Conservation (phyloP, 129 eudicot genomes). For the Glebionis coronaria region DNA sequence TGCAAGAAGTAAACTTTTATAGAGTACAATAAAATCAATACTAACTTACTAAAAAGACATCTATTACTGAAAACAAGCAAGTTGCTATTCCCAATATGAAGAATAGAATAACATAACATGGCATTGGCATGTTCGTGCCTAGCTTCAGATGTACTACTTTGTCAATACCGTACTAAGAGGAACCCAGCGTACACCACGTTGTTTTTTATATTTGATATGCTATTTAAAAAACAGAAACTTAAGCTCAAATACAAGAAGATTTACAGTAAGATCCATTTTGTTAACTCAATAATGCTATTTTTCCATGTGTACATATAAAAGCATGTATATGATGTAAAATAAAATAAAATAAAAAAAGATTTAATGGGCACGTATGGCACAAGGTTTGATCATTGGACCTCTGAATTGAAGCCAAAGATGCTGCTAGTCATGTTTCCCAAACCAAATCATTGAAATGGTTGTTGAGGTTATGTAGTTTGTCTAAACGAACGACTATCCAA, state of each 20-base stretch:
- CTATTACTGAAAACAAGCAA: neutral
- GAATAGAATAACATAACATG: constrained; percentile 22
- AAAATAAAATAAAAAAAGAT: too few species aligned
- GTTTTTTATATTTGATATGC: constrained; percentile 7
- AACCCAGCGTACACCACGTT: constrained; percentile 4
- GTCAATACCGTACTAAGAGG: constrained; percentile 9
- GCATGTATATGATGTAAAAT: too few species aligned
- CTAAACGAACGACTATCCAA: too few species aligned
- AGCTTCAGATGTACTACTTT: constrained; percentile 2
- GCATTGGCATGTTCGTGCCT: constrained; percentile 12
- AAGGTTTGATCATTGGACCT: too few species aligned
- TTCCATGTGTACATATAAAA: neutral
- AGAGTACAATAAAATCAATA: too few species aligned
- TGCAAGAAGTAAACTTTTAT: too few species aligned
- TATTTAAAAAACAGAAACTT: neutral
- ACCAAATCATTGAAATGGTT: too few species aligned
- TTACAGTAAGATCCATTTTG: neutral
- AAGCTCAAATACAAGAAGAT: neutral
- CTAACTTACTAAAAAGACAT: neutral
- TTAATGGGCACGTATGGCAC: too few species aligned
- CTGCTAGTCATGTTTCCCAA: too few species aligned
- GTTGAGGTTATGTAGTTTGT: too few species aligned
- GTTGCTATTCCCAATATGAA: constrained; percentile 1
- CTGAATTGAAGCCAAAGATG: too few species aligned
- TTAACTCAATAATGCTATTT: neutral